A percentile compares a stretch with the other conserved stretches of the same genome.
phyloP scores from a whole-genome alignment of 106 monocot species.

The Ottelia alismoides region DNA sequence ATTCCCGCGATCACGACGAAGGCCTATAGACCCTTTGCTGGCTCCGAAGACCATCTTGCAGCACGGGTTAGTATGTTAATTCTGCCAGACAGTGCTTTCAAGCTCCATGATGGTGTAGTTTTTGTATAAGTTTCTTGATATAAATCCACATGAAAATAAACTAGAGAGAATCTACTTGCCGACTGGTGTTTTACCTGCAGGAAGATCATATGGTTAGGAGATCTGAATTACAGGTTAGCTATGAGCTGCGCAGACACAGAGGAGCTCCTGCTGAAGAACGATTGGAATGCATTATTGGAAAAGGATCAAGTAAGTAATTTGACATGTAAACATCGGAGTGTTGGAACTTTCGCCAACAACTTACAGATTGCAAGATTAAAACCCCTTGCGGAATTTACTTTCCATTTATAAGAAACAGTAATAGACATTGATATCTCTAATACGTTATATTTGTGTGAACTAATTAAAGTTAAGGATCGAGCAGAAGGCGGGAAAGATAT shows the following conservation, averaged over 20 bases:
- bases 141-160: slow-evolving; percentile 27
- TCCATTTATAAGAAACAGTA: neutral
- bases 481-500: slow-evolving; percentile 40
- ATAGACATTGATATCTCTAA: neutral
- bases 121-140: neutral
- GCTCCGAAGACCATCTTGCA: slow-evolving; percentile 19
- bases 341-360: too few species aligned
- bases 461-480: slow-evolving; percentile 35
- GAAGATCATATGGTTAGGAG: slow-evolving; percentile 4
- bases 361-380: too few species aligned
- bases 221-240: slow-evolving; percentile 3
- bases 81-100: too few species aligned
- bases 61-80: slow-evolving; percentile 1
- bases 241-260: neutral
- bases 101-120: neutral
- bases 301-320: slow-evolving; percentile 59
- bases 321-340: too few species aligned
- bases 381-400: too few species aligned
- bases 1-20: neutral
- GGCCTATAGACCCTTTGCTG: neutral
- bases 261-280: slow-evolving; percentile 36
- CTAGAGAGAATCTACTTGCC: slow-evolving; percentile 6
- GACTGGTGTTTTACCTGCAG: neutral
- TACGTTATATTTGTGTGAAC: neutral
- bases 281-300: slow-evolving; percentile 79